Evolutionary conservation across 805 yeast genomes (phyloP).

Genomic region (Crinitomyces ghanaensis): DNA sequence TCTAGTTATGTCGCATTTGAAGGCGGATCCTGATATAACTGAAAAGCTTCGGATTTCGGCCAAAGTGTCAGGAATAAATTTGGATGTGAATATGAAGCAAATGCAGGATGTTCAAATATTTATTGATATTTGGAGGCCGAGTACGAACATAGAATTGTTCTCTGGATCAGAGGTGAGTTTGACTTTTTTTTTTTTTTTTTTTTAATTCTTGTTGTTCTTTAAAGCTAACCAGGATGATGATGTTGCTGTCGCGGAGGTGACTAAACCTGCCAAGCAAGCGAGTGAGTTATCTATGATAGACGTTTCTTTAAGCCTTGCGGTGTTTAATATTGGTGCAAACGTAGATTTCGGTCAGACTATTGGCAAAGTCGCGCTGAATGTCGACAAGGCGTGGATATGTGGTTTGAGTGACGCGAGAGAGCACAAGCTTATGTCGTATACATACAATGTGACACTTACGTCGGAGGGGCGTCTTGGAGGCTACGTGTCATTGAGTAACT

Average conservation of each 20-base stretch:
- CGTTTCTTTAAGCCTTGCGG: conserved; percentile 45
- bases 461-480: conserved; percentile 82
- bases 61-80: conserved; percentile 41
- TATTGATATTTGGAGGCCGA: conserved; percentile 72
- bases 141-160: too few species aligned
- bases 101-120: conserved; percentile 78
- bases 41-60: conserved; percentile 29
- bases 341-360: conserved; percentile 78
- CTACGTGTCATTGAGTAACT: conserved; percentile 32
- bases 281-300: not conserved
- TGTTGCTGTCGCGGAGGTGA: not conserved
- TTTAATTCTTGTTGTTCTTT: too few species aligned
- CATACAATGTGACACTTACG: conserved; percentile 38
- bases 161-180: too few species aligned
- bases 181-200: too few species aligned
- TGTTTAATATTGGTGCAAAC: conserved; percentile 40
- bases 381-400: conserved; percentile 57
- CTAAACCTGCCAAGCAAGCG: not conserved
- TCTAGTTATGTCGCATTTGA: conserved; percentile 9
- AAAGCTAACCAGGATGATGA: too few species aligned
- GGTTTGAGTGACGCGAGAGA: conserved; percentile 54
- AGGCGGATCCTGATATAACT: conserved; percentile 4
- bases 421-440: conserved; percentile 54
- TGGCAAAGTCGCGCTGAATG: conserved; percentile 46
- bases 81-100: conserved; percentile 70